Percentiles rank a stretch among this genome's conserved stretches.
Evolutionary conservation across 805 yeast genomes (phyloP).

Genomic region (Candida bentonensis): DNA sequence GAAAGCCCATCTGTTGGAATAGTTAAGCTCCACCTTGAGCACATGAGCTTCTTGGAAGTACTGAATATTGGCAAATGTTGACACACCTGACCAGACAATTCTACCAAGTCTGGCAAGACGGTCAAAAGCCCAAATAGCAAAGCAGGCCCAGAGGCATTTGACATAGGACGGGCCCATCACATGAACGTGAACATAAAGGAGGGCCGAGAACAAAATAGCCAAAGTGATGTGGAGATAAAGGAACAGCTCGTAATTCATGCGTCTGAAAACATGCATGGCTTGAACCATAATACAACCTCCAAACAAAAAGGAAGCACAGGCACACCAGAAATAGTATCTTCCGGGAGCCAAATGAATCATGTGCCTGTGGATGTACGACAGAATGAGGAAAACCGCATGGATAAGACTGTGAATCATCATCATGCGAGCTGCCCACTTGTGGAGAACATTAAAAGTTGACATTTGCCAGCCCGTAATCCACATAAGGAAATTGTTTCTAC

Average conservation of each 20-base stretch:
- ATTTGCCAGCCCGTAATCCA: constrained; percentile 49
- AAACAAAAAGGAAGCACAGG: constrained; percentile 16
- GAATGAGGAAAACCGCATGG: constrained; percentile 27
- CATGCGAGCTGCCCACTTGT: constrained; percentile 40
- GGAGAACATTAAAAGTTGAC: constrained; percentile 46
- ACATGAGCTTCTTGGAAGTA: constrained; percentile 23
- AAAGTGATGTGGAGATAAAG: constrained; percentile 30
- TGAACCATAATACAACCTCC: constrained; percentile 26
- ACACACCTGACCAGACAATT: constrained; percentile 40
- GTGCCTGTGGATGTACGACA: constrained; percentile 9
- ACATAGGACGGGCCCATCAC: constrained; percentile 45
- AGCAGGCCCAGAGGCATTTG: constrained; percentile 37
- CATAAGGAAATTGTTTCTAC: constrained; percentile 57
- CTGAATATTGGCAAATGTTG: constrained; percentile 15
- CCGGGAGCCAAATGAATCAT: neutral
- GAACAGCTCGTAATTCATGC: constrained; percentile 42
- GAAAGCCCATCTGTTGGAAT: constrained; percentile 33
- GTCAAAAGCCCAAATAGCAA: constrained; percentile 58
- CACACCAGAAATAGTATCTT: constrained; percentile 7
- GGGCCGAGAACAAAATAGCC: constrained; percentile 15
- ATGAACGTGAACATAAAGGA: constrained; percentile 38
- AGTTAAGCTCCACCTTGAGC: constrained; percentile 16
- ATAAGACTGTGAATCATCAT: constrained; percentile 28
- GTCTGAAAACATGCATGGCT: constrained; percentile 37
- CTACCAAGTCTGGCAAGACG: constrained; percentile 41